Evolutionary conservation across 2,329 filamentous ascomycete genomes (phyloP).

Genomic region (Alternaria solani): DNA sequence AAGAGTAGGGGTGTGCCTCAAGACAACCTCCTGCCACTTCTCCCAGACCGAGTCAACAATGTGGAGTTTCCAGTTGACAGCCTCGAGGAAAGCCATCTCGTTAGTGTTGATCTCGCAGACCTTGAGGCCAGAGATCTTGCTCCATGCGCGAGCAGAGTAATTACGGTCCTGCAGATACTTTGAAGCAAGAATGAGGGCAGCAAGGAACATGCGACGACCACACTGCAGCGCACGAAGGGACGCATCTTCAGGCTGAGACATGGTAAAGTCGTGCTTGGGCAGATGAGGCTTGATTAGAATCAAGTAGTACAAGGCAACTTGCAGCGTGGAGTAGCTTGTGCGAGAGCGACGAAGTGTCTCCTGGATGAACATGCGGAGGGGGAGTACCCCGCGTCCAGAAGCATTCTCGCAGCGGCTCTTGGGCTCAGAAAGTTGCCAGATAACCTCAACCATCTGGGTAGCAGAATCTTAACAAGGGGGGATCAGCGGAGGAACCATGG

Average conservation of each 20-base stretch:
- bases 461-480: slow-evolving; percentile 77
- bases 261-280: slow-evolving; percentile 82
- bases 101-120: slow-evolving; percentile 96
- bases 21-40: slow-evolving; percentile 90
- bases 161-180: slow-evolving; percentile 99
- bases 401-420: slow-evolving; percentile 74
- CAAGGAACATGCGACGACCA: slow-evolving; percentile 95
- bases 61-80: slow-evolving; percentile 94
- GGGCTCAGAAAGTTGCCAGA: slow-evolving; percentile 91
- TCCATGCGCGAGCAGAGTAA: slow-evolving; percentile 97
- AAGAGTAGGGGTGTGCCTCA: slow-evolving; percentile 77
- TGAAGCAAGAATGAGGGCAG: slow-evolving; percentile 91
- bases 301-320: slow-evolving; percentile 95
- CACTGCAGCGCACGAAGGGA: slow-evolving; percentile 86
- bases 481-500: slow-evolving; percentile 44
- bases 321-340: slow-evolving; percentile 95
- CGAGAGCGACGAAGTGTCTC: slow-evolving; percentile 94
- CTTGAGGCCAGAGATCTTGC: slow-evolving; percentile 96
- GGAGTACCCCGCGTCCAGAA: slow-evolving; percentile 78
- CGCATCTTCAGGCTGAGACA: slow-evolving; percentile 80
- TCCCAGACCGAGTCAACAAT: slow-evolving; percentile 89
- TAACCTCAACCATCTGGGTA: slow-evolving; percentile 94
- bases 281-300: slow-evolving; percentile 92
- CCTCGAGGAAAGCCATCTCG: slow-evolving; percentile 87
- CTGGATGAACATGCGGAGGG: slow-evolving; percentile 94